phyloP scores from a whole-genome alignment of 116 monocot species.

The Iris pallida region DNA sequence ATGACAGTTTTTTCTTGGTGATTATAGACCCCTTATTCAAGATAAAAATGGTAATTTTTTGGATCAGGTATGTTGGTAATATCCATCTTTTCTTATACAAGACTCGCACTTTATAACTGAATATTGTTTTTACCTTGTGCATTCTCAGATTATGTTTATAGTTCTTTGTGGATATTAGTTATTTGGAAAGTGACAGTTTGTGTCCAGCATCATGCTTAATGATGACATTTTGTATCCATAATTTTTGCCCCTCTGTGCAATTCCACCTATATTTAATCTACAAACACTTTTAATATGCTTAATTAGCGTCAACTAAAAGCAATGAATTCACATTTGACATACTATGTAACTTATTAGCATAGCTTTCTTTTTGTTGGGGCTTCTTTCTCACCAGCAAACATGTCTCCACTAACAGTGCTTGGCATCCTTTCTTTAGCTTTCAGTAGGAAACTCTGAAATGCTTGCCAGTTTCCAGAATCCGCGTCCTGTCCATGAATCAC shows the following conservation, averaged over 20 bases:
- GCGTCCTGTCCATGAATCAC: slow-evolving; percentile 30
- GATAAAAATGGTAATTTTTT: slow-evolving; percentile 82
- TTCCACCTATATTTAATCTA: too few species aligned
- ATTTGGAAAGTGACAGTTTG: too few species aligned
- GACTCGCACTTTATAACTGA: neutral
- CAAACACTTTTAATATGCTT: too few species aligned
- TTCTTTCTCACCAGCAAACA: slow-evolving; percentile 70
- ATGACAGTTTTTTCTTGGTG: slow-evolving; percentile 94
- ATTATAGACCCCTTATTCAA: slow-evolving; percentile 92
- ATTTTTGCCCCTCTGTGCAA: too few species aligned
- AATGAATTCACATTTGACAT: too few species aligned
- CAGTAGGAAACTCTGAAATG: slow-evolving; percentile 83
- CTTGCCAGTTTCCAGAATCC: slow-evolving; percentile 81
- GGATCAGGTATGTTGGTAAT: slow-evolving; percentile 69
- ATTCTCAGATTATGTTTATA: too few species aligned
- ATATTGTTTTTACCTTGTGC: neutral
- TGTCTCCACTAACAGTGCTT: slow-evolving; percentile 30
- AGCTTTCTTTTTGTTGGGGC: slow-evolving; percentile 38
- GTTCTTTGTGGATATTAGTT: too few species aligned
- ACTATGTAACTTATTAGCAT: too few species aligned
- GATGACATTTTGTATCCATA: too few species aligned
- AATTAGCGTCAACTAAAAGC: too few species aligned
- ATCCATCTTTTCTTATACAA: neutral
- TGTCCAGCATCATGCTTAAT: too few species aligned
- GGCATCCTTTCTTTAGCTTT: slow-evolving; percentile 59